Conservation (phyloP, 2,329 filamentous ascomycete species). For the Colletotrichum echinochloae region DNA sequence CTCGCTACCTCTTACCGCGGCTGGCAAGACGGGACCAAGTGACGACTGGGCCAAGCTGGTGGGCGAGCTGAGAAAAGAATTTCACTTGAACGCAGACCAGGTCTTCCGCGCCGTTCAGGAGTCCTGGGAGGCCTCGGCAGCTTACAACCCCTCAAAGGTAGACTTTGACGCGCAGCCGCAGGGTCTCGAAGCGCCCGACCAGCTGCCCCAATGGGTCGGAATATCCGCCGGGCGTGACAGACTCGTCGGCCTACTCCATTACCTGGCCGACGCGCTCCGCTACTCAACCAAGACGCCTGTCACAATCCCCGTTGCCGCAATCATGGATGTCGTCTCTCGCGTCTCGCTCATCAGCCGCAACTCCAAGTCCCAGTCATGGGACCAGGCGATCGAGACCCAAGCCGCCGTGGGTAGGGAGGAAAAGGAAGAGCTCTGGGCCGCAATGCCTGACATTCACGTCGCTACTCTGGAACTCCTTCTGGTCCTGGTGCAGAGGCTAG, state of each 20-base stretch:
- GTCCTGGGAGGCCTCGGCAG: conserved; percentile 79
- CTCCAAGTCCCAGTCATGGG: conserved; percentile 59
- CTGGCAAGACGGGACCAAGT: conserved; percentile 80
- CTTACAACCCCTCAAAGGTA: conserved; percentile 57
- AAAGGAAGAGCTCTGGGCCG: conserved; percentile 80
- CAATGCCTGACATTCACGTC: conserved; percentile 80
- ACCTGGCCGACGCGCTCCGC: conserved; percentile 73
- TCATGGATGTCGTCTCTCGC: conserved; percentile 77
- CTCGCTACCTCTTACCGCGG: conserved; percentile 83
- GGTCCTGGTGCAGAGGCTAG: conserved; percentile 68
- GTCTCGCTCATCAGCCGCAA: conserved; percentile 74
- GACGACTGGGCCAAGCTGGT: conserved; percentile 84
- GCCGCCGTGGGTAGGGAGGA: conserved; percentile 83
- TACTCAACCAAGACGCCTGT: conserved; percentile 75
- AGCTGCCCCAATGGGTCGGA: conserved; percentile 78
- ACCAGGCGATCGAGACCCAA: conserved; percentile 72
- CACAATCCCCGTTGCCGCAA: conserved; percentile 72
- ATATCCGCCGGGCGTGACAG: conserved; percentile 80
- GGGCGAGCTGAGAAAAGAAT: conserved; percentile 69
- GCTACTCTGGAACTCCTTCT: conserved; percentile 74
- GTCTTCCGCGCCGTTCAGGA: conserved; percentile 84
- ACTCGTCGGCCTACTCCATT: conserved; percentile 72
- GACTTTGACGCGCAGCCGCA: conserved; percentile 60
- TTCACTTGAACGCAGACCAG: conserved; percentile 79
- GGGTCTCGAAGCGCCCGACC: conserved; percentile 58